Evolutionary conservation across 306 rosid species (phyloP).

Genomic region (Heteromeles arbutifolia): DNA sequence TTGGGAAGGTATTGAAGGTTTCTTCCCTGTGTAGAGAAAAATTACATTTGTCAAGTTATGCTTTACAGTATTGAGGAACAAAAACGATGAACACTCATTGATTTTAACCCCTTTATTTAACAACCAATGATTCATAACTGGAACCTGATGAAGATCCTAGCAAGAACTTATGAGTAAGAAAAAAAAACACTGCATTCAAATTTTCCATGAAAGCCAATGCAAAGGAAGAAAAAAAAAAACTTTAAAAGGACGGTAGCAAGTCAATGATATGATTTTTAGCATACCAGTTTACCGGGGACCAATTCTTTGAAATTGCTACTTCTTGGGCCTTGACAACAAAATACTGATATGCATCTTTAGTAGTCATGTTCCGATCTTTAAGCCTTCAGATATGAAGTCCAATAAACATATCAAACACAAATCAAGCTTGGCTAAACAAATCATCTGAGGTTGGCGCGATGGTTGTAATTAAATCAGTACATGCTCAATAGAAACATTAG

Average conservation of each 20-base stretch:
- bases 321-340: conserved; percentile 88
- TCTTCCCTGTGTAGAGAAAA: conserved; percentile 74
- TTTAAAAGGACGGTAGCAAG: not conserved
- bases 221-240: not conserved
- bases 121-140: not conserved
- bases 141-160: not conserved
- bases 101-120: not conserved
- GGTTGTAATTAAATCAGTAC: not conserved
- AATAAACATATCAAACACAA: conserved; percentile 8
- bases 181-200: not conserved
- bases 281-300: conserved; percentile 98
- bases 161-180: not conserved
- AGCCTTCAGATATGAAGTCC: conserved; percentile 57
- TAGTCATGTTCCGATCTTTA: conserved; percentile 52
- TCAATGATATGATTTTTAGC: conserved; percentile 3
- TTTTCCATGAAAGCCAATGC: not conserved
- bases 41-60: conserved; percentile 10
- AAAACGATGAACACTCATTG: not conserved
- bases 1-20: conserved; percentile 72
- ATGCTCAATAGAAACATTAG: not conserved
- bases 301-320: conserved; percentile 67
- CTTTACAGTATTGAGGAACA: conserved; percentile 3
- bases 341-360: conserved; percentile 77
- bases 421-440: not conserved
- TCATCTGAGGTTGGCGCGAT: not conserved